Base-by-base conservation (phyloP, 345 rosid genomes). In the Stellera chamaejasme region DNA sequence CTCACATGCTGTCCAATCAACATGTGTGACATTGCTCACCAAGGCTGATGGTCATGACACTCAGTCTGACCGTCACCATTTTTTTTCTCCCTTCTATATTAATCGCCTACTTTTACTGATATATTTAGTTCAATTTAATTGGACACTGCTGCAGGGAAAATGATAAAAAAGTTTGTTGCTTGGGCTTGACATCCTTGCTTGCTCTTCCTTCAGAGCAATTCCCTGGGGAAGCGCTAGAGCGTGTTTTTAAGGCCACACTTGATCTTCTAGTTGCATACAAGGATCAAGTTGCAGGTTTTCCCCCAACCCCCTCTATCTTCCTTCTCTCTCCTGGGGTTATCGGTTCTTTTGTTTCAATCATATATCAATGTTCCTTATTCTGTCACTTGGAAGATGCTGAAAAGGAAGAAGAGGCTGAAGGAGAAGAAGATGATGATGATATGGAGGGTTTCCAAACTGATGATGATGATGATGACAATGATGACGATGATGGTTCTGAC, bases 151-250 rank as follows among this genome's bases (percentile, higher is more conserved):
- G 52, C 85, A 90, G 97, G 79, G 96, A 79, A 59, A 87, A 90
- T 54, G 90, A 81, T 66, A 90, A 90, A 72, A 90, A 90, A 74
- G 87, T 90, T 57, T 90, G 97, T 73, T 87, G 95, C 75, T 74
- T 90, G 82, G 97, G 97, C 27, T 74, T 90, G 80, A 81, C 78
- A 46, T 79, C 97, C 59, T 69, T 90, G 41, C 82, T 90, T 61
- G 78, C 75, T 44, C 93, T 90, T 55, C 87, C 97, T 10, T 81
- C 76, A 6, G 80, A 82, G 69, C 97, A 81, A 63, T 78, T 90
- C 60, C 88, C 95, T 4, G 87, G 72, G 41, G 97, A 90, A 41
- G 93, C 97, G 12, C 65, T 87, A 74, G 83, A 69, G 27, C 93
- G 85, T 67, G 68, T 90, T 72, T 90, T 90, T 74, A 84, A 63